Evolutionary conservation across 129 eudicot species (phyloP), one percentile per base, ranked within the genome.

Genomic region (Tanacetum coccineum): DNA sequence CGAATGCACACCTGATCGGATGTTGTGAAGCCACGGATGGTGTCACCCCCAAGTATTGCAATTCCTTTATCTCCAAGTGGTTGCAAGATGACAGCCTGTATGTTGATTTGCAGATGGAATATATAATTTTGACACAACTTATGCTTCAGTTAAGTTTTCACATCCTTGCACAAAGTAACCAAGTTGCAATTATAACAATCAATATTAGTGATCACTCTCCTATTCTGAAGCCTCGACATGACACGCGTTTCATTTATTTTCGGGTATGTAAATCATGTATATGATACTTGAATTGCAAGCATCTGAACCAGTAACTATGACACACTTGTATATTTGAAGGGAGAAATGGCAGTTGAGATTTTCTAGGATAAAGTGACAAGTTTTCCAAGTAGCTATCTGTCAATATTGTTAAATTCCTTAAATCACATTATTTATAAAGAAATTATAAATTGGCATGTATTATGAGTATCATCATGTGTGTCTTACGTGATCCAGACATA

Each of bases 381-480:
- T 94, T 94, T 62, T 95, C 99, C 86, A 94, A 74, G 81, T 94
- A 94, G 73, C 90, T 89, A 76, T 94, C 92, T 93, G 88, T 53
- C 70, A 82, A 49, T 55, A 67, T 11, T 12, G 36, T 59, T 21
- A 50, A 53, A 60, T 12, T 21, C 46, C 47, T 54, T 10, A 12
- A 28, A 36, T 25, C 51, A 74, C 20, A 60, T 20, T 60, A 36
- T 40, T 75, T 65, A 44, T 65, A 15, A 46, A 12, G 17, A 67
- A 20, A 63, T 26, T 25, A 64, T 2, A 73, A 56, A 15, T 2
- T 6, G 8, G 15, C 36, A 50, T 5, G 47, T n/a, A n/a, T n/a
- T n/a, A n/a, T n/a, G n/a, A n/a, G n/a, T 45, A 59, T 54, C 55
- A 48, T 13, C 59, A 9, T 48, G 13, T n/a, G 10, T 60, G 53